Percentiles rank a stretch among this genome's conserved stretches.
Evolutionary conservation across 257 asterid species (phyloP).

Genomic region (Eustoma russellianum): DNA sequence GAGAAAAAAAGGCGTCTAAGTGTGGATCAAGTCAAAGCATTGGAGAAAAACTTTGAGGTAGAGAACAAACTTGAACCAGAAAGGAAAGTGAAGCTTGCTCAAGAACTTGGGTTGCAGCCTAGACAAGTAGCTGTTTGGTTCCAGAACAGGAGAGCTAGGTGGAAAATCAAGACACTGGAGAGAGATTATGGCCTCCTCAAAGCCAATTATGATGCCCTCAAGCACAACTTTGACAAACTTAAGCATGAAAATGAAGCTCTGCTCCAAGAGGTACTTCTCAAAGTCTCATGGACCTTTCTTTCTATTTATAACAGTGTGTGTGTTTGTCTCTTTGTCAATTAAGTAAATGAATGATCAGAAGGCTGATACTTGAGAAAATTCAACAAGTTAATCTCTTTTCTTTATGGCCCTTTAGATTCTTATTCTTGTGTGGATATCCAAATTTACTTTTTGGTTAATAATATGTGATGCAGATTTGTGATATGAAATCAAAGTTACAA

Average conservation of each 20-base stretch:
- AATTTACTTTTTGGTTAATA: neutral
- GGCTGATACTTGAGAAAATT: no score
- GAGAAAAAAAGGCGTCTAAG: slow-evolving; percentile 74
- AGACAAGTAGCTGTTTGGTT: slow-evolving; percentile 97
- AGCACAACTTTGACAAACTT: slow-evolving; percentile 39
- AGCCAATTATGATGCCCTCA: slow-evolving; percentile 57
- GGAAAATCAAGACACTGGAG: slow-evolving; percentile 85
- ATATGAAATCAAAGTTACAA: slow-evolving; percentile 46
- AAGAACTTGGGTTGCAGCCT: slow-evolving; percentile 79
- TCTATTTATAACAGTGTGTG: no score
- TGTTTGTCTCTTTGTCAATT: no score
- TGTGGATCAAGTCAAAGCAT: slow-evolving; percentile 72
- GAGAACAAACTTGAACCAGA: slow-evolving; percentile 91
- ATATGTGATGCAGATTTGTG: slow-evolving; percentile 32
- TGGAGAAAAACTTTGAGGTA: slow-evolving; percentile 84
- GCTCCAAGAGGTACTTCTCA: slow-evolving; percentile 41
- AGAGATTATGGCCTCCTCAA: slow-evolving; percentile 69
- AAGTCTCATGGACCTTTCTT: neutral
- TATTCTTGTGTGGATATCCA: neutral
- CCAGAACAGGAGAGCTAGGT: slow-evolving; percentile 88
- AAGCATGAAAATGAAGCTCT: slow-evolving; percentile 57
- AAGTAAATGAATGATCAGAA: no score
- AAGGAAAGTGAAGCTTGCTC: slow-evolving; percentile 75
- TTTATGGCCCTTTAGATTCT: no score
- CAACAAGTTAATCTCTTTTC: neutral